Conservation (phyloP, 2,329 filamentous ascomycete species). For the Colletotrichum sp. region DNA sequence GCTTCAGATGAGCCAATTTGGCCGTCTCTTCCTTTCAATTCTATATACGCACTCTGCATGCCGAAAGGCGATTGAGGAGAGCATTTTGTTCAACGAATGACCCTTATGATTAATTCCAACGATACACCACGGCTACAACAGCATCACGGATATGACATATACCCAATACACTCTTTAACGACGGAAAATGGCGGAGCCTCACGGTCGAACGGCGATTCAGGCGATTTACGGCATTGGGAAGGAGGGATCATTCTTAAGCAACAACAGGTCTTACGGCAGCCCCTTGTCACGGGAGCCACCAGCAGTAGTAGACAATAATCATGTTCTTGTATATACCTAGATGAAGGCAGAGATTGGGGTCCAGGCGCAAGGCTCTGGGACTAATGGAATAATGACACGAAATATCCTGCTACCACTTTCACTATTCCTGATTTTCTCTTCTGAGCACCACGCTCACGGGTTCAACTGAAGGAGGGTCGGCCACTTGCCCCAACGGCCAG, state of each 20-base stretch:
- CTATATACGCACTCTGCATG: not conserved
- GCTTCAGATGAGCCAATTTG: not conserved
- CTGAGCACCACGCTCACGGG: not conserved
- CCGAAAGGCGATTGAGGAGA: not conserved
- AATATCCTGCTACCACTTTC: not conserved
- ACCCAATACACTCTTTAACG: conserved; percentile 5
- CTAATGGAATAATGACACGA: not conserved
- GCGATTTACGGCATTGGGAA: not conserved
- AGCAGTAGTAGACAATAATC: not conserved
- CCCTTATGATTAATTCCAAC: not conserved
- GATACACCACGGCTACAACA: conserved; percentile 12
- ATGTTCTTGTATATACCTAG: conserved; percentile 10
- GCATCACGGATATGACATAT: conserved; percentile 11
- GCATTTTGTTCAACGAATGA: not conserved
- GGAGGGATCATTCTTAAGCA: not conserved
- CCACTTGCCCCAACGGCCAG: not conserved
- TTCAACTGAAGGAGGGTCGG: not conserved
- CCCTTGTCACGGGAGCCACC: not conserved
- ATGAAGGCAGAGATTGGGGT: not conserved
- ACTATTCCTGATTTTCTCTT: too few relatives aligned
- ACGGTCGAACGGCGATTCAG: not conserved
- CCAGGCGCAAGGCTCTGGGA: not conserved
- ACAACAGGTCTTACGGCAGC: not conserved
- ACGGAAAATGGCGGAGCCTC: not conserved
- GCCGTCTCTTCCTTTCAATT: not conserved